Evolutionary conservation across 2,329 filamentous ascomycete genomes (phyloP).

Genomic region (Macrophomina tecta): DNA sequence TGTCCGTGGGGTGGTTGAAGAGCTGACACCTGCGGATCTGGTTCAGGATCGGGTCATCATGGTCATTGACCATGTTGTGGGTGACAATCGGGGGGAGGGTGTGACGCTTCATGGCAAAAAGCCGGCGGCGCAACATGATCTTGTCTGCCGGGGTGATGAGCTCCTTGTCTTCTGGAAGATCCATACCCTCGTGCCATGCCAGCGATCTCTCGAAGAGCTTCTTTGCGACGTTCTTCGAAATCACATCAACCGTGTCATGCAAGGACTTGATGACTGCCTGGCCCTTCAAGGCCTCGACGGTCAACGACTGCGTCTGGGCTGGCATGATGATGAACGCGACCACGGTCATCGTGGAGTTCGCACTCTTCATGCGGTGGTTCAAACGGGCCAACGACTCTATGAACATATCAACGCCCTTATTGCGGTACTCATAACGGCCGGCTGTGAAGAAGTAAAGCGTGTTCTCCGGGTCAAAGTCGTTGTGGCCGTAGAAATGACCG

Average conservation of each 20-base stretch:
- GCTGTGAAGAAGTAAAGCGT: slow-evolving; percentile 98
- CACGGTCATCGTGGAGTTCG: slow-evolving; percentile 88
- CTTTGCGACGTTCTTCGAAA: slow-evolving; percentile 89
- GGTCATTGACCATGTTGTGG: slow-evolving; percentile 97
- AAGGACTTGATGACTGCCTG: slow-evolving; percentile 98
- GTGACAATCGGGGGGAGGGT: slow-evolving; percentile 93
- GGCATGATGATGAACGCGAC: slow-evolving; percentile 99
- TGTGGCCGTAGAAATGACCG: slow-evolving; percentile 97
- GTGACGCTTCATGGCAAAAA: slow-evolving; percentile 96
- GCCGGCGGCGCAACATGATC: slow-evolving; percentile 84
- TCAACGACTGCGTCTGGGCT: slow-evolving; percentile 91
- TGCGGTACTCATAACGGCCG: slow-evolving; percentile 95
- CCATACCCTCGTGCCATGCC: slow-evolving; percentile 92
- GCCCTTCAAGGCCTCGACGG: slow-evolving; percentile 93
- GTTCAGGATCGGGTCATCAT: slow-evolving; percentile 92
- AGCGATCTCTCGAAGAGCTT: slow-evolving; percentile 94
- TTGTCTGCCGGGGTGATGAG: slow-evolving; percentile 91
- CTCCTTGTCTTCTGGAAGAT: slow-evolving; percentile 95
- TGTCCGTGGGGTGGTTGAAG: slow-evolving; percentile 93
- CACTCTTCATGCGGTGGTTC: slow-evolving; percentile 87
- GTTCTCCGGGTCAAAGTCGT: slow-evolving; percentile 95
- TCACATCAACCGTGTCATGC: slow-evolving; percentile 88
- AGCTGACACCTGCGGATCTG: slow-evolving; percentile 95
- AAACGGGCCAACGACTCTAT: slow-evolving; percentile 93
- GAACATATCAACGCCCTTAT: slow-evolving; percentile 99